phyloP scores from a whole-genome alignment of 1,284 basidiomycete genomes.

The Tremellales sp. region DNA sequence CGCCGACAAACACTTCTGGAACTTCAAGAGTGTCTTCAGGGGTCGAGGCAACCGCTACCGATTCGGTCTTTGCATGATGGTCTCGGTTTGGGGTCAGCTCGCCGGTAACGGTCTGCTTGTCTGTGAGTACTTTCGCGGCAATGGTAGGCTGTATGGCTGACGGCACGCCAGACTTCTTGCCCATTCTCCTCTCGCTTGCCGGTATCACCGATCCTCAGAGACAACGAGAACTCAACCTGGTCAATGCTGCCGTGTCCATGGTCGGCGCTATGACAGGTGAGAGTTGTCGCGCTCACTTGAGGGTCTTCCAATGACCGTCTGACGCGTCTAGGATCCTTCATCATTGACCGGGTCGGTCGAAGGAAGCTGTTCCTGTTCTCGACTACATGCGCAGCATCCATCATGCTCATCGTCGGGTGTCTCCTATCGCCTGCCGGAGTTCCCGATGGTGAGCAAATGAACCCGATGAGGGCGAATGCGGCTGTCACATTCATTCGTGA shows the following conservation, averaged over 20 bases:
- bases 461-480: constrained; percentile 21
- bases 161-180: constrained; percentile 25
- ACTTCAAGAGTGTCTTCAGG: constrained; percentile 55
- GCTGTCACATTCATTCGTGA: constrained; percentile 32
- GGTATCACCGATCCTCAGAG: constrained; percentile 20
- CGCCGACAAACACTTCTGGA: constrained; percentile 52
- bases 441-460: constrained; percentile 47
- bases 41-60: constrained; percentile 53
- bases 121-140: constrained; percentile 48
- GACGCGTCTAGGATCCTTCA: constrained; percentile 22
- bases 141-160: not conserved
- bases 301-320: not conserved
- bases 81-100: constrained; percentile 29
- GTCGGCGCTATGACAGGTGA: constrained; percentile 22
- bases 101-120: constrained; percentile 44
- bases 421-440: constrained; percentile 38
- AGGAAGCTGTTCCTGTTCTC: constrained; percentile 29
- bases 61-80: constrained; percentile 53
- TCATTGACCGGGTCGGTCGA: constrained; percentile 30
- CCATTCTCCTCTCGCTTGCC: constrained; percentile 20
- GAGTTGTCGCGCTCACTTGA: constrained; percentile 22
- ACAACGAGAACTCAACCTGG: constrained; percentile 24
- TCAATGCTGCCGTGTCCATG: constrained; percentile 20
- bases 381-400: constrained; percentile 11
- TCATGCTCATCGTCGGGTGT: constrained; percentile 29